Percentiles rank a stretch among this genome's conserved stretches.
Conservation (phyloP, 2,329 filamentous ascomycete species). For the Apiospora arundinis region DNA sequence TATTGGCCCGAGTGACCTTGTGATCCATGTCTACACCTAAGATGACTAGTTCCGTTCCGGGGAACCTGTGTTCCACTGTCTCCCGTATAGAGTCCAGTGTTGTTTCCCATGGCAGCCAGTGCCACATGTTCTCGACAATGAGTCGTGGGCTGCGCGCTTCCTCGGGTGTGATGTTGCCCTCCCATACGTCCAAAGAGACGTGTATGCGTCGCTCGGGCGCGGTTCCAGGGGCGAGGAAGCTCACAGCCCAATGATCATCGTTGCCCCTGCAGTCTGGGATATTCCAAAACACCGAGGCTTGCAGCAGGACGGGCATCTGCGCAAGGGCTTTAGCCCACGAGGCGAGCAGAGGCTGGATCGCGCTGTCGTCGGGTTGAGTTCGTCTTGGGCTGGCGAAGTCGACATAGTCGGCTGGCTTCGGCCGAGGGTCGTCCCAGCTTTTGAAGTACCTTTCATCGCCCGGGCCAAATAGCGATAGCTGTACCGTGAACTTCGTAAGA, state of each 20-base stretch:
- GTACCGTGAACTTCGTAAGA: not conserved
- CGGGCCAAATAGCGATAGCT: not conserved
- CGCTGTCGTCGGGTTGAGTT: not conserved
- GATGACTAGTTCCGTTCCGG: not conserved
- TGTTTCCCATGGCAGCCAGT: not conserved
- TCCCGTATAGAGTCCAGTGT: not conserved
- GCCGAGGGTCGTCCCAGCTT: no score
- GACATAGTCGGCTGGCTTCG: not conserved
- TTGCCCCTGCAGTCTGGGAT: no score
- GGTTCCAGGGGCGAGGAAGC: not conserved
- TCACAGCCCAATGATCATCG: not conserved
- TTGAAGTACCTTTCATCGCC: not conserved
- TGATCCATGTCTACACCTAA: not conserved
- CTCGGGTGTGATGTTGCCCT: not conserved
- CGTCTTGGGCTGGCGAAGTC: no score
- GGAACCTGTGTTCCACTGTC: not conserved
- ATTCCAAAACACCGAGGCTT: no score
- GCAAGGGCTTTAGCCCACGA: not conserved
- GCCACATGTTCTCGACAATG: not conserved
- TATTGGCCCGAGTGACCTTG: no score
- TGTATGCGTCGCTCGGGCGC: not conserved
- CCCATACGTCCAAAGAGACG: not conserved
- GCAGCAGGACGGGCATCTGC: not conserved
- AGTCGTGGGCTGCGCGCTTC: not conserved
- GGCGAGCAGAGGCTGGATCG: not conserved